A percentile compares a stretch with the other conserved stretches of the same genome.
Conservation (phyloP, 768 basidiomycete species). For the Auricularia heimuer region DNA sequence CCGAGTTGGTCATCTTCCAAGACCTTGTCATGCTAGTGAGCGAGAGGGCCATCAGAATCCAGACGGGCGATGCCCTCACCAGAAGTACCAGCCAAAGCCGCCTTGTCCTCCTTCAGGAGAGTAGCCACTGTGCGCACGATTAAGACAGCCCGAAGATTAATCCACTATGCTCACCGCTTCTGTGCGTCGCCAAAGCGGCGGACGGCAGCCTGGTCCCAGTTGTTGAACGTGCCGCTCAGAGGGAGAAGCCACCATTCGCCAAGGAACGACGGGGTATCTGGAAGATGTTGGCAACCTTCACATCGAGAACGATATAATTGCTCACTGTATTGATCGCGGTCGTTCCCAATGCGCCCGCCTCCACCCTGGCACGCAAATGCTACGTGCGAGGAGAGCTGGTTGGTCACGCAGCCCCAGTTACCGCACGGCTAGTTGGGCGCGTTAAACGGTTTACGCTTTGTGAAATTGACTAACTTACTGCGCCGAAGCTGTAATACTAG, state of each 20-base stretch:
- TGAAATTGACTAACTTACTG: background rate
- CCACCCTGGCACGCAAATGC: background rate
- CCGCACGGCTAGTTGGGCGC: background rate
- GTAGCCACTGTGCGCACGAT: background rate
- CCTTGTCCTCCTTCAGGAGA: constrained; percentile 1
- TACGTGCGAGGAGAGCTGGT: background rate
- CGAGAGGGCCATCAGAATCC: no score
- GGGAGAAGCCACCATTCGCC: constrained; percentile 2
- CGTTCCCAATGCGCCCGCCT: background rate
- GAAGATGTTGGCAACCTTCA: background rate
- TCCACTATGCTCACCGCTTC: background rate
- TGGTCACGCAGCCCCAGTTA: background rate
- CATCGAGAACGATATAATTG: background rate
- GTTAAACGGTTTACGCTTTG: background rate
- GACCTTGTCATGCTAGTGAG: background rate
- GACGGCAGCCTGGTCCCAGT: background rate
- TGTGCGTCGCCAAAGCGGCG: background rate
- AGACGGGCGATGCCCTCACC: background rate
- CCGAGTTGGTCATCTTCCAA: constrained; percentile 3
- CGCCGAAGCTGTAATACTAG: background rate
- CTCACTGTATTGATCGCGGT: background rate
- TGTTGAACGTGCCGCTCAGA: background rate
- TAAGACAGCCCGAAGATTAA: background rate
- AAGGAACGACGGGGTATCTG: background rate
- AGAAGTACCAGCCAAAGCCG: background rate